Evolutionary conservation across 352 stramenopile species (phyloP), one percentile per base, ranked within the genome.

Genomic region (Globisporangium canariense): DNA sequence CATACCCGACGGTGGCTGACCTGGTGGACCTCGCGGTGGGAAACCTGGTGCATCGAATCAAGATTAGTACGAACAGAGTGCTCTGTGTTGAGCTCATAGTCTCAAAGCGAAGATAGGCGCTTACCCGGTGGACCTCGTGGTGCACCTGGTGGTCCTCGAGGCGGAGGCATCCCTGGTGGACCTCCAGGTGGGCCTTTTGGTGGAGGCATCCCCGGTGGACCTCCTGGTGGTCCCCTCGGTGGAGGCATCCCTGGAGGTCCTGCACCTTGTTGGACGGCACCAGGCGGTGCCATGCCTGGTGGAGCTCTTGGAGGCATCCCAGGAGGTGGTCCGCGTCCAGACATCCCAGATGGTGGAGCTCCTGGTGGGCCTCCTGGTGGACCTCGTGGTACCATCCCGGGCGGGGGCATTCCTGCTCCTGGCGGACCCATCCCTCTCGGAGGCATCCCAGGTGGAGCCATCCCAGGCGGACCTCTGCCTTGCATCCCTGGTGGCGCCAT

Each of bases 11-110:
- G 62, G 53, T 34, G 60, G 61, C 30, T 54, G 46, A 32, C 64
- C 58, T 18, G 65, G 64, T 22, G 64, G 68, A 46, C 62, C 62
- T 40, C 67, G 64, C 10, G 70, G 71, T 18, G 64, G 69, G 36
- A 72, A 69, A 0, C 68, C 69, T 51, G 64, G 2, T 30, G 0
- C 51, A 58, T 28, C 18, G 9, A 30, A 28, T 40, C 50, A 11
- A 25, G 1, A 53, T 9, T 20, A 43, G 14, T 4, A 20, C 8
- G 1, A 41, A 11, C 16, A 49, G 8, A n/a, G 4, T 16, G 20
- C 14, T 8, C 4, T 9, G 8, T 22, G 18, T 49, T 3, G 43
- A 49, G 4, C 7, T 22, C 18, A 10, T 22, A 22, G 7, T 49
- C 5, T 18, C 43, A 49, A 22, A n/a, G 11, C 25, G 47, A 10